Base-by-base conservation (phyloP, 805 yeast species). In the Osmozyma mogii region DNA sequence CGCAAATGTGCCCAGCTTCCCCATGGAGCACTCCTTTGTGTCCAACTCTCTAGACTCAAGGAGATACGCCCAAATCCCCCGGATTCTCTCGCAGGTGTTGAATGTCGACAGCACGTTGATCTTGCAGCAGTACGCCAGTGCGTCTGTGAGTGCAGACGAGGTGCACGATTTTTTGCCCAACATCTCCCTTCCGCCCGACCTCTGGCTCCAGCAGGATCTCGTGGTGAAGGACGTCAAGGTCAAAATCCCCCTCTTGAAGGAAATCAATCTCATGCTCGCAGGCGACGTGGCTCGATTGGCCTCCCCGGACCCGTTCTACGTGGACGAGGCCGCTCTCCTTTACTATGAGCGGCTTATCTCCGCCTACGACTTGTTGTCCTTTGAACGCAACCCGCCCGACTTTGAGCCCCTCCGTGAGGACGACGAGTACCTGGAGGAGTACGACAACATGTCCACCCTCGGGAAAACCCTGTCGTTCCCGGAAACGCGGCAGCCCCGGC, bases 141-240 rank as follows among this genome's bases (percentile, higher is more conserved):
- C n/a, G n/a, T n/a, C n/a, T n/a, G n/a, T n/a, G n/a, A n/a, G n/a
- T n/a, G n/a, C n/a, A n/a, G n/a, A n/a, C n/a, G n/a, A n/a, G n/a
- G n/a, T n/a, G n/a, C n/a, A n/a, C 10, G 65, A 59, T 25, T 40
- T 59, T 11, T 33, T 62, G 21, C 60, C 62, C 15, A 54, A 49
- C 22, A 43, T 62, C 2, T 39, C 43, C 2, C 43, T 62, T 8
- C 68, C 69, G 4, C 32, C 32, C 14, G 66, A 62, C 35, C 35
- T 59, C 14, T 63, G 69, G 69, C 40, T 55, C 17, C 37, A 41
- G 18, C 54, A 53, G 13, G 56, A 54, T 8, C 45, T 61, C 7
- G 32, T 34, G 10, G 45, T 62, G 28, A 45, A 48, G 20, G 56
- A 59, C 31, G 37, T 49, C 29, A 53, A 49, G 28, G 43, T 56